Evolutionary conservation across 345 rosid genomes (phyloP).

Genomic region (Acer negundo): DNA sequence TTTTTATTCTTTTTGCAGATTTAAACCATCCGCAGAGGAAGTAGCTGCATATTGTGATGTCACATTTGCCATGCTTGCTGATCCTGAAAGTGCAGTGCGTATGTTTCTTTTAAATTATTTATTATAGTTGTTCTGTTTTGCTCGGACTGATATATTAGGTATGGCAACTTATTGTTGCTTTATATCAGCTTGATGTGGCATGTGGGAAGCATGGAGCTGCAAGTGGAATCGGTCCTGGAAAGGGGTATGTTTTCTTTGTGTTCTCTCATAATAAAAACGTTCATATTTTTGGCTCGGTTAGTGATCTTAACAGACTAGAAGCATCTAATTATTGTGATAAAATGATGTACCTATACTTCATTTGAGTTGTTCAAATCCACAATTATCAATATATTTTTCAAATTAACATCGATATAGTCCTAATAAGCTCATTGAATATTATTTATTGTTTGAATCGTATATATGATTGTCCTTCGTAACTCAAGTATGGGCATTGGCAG

Average conservation of each 20-base stretch:
- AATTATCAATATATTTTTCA: background rate
- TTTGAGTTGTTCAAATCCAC: background rate
- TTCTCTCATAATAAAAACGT: background rate
- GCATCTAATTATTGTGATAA: background rate
- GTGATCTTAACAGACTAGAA: background rate
- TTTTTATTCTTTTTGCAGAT: constrained; percentile 41
- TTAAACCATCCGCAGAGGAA: constrained; percentile 80
- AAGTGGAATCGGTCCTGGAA: constrained; percentile 75
- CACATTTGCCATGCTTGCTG: constrained; percentile 93
- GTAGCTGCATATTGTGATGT: constrained; percentile 86
- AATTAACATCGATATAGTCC: background rate
- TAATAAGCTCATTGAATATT: background rate
- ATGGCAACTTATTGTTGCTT: constrained; percentile 27
- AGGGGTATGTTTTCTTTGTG: constrained; percentile 58
- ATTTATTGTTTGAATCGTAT: background rate
- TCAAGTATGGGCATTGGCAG: constrained; percentile 37
- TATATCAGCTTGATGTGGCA: constrained; percentile 74
- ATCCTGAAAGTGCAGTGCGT: constrained; percentile 99
- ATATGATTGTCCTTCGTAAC: background rate
- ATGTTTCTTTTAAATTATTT: constrained; percentile 39
- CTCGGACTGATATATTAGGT: constrained; percentile 15
- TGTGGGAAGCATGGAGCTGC: constrained; percentile 84
- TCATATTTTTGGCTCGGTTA: background rate
- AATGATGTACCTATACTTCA: background rate
- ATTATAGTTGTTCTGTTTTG: background rate